These are phyloP conservation scores for Flaveria sonorensis DNA, from an alignment of 129 eudicot genomes.

Conservation along the genomic window DNA sequence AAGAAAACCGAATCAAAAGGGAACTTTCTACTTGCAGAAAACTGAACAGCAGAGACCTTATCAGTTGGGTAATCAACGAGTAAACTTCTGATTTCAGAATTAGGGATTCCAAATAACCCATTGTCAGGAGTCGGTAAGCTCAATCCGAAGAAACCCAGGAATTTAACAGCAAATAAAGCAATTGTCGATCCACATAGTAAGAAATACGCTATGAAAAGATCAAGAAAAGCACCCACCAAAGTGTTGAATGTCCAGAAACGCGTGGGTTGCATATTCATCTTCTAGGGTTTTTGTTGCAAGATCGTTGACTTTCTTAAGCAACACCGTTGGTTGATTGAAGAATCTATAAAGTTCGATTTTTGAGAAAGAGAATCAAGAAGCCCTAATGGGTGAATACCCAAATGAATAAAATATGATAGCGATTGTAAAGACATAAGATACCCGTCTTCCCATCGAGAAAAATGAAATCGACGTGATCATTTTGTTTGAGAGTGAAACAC, in stretches of 20 bases:
- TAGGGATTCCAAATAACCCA: slow-evolving; percentile 44
- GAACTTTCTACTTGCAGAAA: slow-evolving; percentile 57
- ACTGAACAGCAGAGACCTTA: slow-evolving; percentile 54
- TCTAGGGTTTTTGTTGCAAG: slow-evolving; percentile 28
- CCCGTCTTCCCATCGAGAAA: background rate
- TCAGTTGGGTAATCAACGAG: slow-evolving; percentile 66
- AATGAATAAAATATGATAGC: slow-evolving; percentile 15
- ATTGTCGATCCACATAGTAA: slow-evolving; percentile 70
- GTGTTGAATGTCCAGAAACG: slow-evolving; percentile 66
- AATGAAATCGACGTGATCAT: background rate
- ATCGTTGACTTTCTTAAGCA: slow-evolving; percentile 3
- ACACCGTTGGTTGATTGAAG: slow-evolving; percentile 19
- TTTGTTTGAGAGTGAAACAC: slow-evolving; percentile 37
- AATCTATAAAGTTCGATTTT: background rate
- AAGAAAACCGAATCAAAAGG: slow-evolving; percentile 58
- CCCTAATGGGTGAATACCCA: slow-evolving; percentile 1
- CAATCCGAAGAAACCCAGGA: slow-evolving; percentile 72
- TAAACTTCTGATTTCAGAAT: slow-evolving; percentile 41
- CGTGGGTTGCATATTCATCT: slow-evolving; percentile 51
- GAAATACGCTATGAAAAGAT: slow-evolving; percentile 79
- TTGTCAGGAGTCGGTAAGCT: slow-evolving; percentile 63
- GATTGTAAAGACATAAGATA: background rate
- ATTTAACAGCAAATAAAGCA: slow-evolving; percentile 56
- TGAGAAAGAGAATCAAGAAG: slow-evolving; percentile 18
- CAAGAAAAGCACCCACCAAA: slow-evolving; percentile 82